phyloP scores from a whole-genome alignment of 2,329 filamentous ascomycete genomes.

The Magnaporthiopsis incrustans region DNA sequence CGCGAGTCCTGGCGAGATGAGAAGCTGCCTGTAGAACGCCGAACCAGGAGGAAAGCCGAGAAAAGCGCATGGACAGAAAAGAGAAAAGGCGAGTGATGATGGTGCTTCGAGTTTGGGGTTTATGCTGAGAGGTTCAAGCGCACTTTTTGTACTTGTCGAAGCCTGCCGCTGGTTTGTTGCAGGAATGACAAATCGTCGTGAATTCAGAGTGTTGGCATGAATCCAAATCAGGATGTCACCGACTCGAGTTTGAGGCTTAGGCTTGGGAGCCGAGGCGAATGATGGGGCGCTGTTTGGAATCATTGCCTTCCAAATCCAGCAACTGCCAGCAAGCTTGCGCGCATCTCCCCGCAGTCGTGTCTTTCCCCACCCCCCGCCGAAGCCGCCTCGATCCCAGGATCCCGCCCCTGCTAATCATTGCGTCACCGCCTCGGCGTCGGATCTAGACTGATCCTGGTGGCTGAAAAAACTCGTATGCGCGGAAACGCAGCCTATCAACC shows the following conservation, averaged over 20 bases:
- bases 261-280: background rate
- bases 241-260: background rate
- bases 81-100: background rate
- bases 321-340: too few species aligned
- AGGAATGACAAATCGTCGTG: background rate
- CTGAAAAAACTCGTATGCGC: too few species aligned
- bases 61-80: slow-evolving; percentile 37
- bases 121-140: background rate
- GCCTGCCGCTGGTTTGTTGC: too few species aligned
- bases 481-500: too few species aligned
- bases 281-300: background rate
- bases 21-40: slow-evolving; percentile 38
- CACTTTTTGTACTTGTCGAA: background rate
- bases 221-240: background rate
- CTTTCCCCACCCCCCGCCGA: background rate
- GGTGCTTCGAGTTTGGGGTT: background rate
- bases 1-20: slow-evolving; percentile 30
- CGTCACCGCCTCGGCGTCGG: background rate
- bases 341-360: background rate
- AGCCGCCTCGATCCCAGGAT: background rate
- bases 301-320: background rate
- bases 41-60: slow-evolving; percentile 37
- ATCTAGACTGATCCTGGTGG: background rate
- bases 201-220: background rate
- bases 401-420: background rate